Evolutionary conservation across 495 filamentous ascomycete species (phyloP).

Genomic region (Aspergillus egyptiacus): DNA sequence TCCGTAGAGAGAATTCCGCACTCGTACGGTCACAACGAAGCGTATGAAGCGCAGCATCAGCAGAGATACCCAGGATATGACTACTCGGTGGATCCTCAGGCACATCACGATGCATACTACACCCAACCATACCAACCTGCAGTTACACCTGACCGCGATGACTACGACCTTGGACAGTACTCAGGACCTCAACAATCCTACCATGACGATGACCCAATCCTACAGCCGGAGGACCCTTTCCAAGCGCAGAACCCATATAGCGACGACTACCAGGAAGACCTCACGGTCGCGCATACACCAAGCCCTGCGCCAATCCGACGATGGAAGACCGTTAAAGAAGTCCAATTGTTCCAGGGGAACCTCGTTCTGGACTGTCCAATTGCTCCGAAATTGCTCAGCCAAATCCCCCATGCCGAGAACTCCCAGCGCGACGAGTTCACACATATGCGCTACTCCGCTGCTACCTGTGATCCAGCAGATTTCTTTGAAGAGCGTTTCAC

Average conservation of each 20-base stretch:
- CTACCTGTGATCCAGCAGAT: conserved; percentile 87
- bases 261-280: conserved; percentile 41
- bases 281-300: conserved; percentile 42
- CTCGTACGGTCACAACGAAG: conserved; percentile 64
- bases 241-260: conserved; percentile 47
- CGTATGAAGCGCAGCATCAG: conserved; percentile 50
- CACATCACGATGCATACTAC: conserved; percentile 82
- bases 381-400: conserved; percentile 77
- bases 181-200: conserved; percentile 42
- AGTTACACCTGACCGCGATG: conserved; percentile 44
- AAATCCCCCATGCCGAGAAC: conserved; percentile 72
- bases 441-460: conserved; percentile 96
- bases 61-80: conserved; percentile 49
- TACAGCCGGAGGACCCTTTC: conserved; percentile 51
- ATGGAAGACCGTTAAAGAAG: conserved; percentile 99
- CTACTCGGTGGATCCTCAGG: conserved; percentile 72
- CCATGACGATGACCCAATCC: conserved; percentile 61
- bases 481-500: conserved; percentile 90
- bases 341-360: conserved; percentile 93
- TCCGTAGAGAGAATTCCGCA: conserved; percentile 72
- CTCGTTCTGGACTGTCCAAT: conserved; percentile 96
- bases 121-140: conserved; percentile 70
- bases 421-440: conserved; percentile 94
- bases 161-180: conserved; percentile 50
- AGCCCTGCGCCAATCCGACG: conserved; percentile 70